Base-by-base conservation (phyloP, 2,329 filamentous ascomycete genomes). In the Lizonia empirigonia region DNA sequence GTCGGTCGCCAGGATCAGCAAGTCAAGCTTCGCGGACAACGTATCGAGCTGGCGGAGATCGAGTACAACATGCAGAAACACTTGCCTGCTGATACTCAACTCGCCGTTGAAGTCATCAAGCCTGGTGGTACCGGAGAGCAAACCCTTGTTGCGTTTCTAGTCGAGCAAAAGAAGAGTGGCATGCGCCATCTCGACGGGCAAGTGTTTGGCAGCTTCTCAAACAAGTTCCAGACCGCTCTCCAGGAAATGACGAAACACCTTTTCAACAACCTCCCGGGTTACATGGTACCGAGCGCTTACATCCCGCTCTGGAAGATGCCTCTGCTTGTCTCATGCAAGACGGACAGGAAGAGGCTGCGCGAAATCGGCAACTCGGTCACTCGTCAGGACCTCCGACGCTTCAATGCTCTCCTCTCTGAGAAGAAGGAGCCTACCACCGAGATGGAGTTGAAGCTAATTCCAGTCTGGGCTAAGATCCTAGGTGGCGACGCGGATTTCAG, bases 101-200 rank as follows among this genome's bases (percentile, higher is more conserved):
- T 81, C 0, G 77, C 80, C 20, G 77, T 74, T 2, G 80, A 82
- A 56, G 78, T 82, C 10, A 77, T 82, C 58, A 73, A 73, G 50
- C 67, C 68, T 4, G 62, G 67, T 6, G 64, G 66, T 19, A 59
- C 53, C 22, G 62, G 67, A 5, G 69, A 72, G 32, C 59, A 65
- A 24, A 70, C 62, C 8, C 63, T 73, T 5, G 69, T 73, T 15
- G 67, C 71, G 3, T 70, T 73, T 39, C 41, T 73, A 2, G 63
- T 67, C 0, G 68, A 72, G 51, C 63, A 69, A 32, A 69, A 58
- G 39, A 60, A 67, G 44, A 63, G 45, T 16, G 60, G 63, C 2
- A 66, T 67, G 59, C 51, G 59, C 13, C 60, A 69, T 46, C 59
- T 68, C 4, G 69, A 73, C 15, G 68, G 68, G 13, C 60, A 67